phyloP scores from a whole-genome alignment of 2,329 filamentous ascomycete species.

The Nannizzia gypsea region DNA sequence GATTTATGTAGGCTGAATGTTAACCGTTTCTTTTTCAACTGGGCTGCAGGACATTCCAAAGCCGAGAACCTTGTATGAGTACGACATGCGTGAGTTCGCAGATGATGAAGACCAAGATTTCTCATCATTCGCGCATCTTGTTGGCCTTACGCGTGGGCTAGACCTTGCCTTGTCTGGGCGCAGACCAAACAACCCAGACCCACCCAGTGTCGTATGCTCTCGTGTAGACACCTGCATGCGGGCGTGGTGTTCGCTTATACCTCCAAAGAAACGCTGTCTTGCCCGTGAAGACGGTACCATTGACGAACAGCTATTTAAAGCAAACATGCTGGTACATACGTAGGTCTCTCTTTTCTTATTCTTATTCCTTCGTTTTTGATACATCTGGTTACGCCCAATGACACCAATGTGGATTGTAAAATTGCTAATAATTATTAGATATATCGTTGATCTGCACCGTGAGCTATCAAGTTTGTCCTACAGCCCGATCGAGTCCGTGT shows the following conservation, averaged over 20 bases:
- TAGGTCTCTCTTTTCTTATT: slow-evolving; percentile 13
- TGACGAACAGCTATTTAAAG: slow-evolving; percentile 64
- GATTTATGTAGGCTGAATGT: background rate
- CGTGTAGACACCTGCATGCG: slow-evolving; percentile 26
- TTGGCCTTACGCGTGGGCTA: slow-evolving; percentile 20
- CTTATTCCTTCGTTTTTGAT: background rate
- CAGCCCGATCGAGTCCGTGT: slow-evolving; percentile 28
- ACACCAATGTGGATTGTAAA: slow-evolving; percentile 24
- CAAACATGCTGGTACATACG: slow-evolving; percentile 56
- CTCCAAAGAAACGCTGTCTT: slow-evolving; percentile 22
- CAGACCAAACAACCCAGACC: slow-evolving; percentile 9
- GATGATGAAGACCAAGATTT: slow-evolving; percentile 16
- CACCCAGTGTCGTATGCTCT: slow-evolving; percentile 18
- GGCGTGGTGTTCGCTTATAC: slow-evolving; percentile 30
- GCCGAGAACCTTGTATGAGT: slow-evolving; percentile 23
- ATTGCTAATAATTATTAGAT: slow-evolving; percentile 16
- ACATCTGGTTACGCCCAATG: background rate
- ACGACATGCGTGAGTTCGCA: slow-evolving; percentile 24
- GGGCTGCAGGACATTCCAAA: slow-evolving; percentile 18
- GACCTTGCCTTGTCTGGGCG: slow-evolving; percentile 17
- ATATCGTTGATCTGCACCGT: slow-evolving; percentile 28
- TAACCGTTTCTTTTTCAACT: background rate
- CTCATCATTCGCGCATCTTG: slow-evolving; percentile 27
- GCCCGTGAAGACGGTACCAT: slow-evolving; percentile 44
- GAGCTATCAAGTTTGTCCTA: slow-evolving; percentile 30